Evolutionary conservation across 345 rosid genomes (phyloP).

Genomic region (Fremontodendron californicum): DNA sequence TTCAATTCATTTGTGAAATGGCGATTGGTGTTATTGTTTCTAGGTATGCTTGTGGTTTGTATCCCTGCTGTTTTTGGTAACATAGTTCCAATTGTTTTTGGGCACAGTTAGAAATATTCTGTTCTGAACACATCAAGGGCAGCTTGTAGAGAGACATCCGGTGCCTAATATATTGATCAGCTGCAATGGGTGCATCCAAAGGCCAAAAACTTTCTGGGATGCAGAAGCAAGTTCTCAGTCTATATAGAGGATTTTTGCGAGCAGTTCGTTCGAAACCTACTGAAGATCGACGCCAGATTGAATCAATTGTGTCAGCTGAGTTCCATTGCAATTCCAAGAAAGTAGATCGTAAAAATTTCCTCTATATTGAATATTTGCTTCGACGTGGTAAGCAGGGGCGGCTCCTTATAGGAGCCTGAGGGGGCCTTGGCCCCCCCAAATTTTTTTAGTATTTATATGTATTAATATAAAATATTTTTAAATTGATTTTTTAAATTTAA

Average conservation of each 20-base stretch:
- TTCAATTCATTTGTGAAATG: background rate
- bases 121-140: background rate
- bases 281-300: constrained; percentile 55
- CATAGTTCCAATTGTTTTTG: background rate
- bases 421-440: no score
- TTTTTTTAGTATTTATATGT: no score
- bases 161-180: constrained; percentile 9
- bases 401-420: no score
- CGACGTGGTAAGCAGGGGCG: no score
- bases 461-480: no score
- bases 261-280: constrained; percentile 61
- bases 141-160: background rate
- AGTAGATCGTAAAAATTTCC: constrained; percentile 76
- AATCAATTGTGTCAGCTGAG: constrained; percentile 56
- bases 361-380: constrained; percentile 73
- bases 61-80: background rate
- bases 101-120: background rate
- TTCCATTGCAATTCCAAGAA: constrained; percentile 56
- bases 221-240: constrained; percentile 82
- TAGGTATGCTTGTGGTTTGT: background rate
- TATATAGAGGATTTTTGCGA: constrained; percentile 80
- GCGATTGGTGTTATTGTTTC: background rate
- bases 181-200: constrained; percentile 29
- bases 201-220: constrained; percentile 61
- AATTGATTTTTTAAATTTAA: no score